Conservation (phyloP, 2,329 filamentous ascomycete species). For the Sporothrix luriei region DNA sequence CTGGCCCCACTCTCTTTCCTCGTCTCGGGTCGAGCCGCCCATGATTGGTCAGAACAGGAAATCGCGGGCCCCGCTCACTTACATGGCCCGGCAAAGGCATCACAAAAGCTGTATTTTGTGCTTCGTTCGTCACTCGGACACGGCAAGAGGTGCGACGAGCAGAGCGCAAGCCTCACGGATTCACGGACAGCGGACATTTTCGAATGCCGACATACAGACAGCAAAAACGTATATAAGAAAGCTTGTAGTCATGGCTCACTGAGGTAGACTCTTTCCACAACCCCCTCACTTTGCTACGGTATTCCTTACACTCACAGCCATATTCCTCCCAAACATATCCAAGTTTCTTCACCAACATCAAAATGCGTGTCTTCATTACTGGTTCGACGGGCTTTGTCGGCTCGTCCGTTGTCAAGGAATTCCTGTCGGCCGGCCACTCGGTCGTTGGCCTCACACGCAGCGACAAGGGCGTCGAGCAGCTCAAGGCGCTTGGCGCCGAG, state of each 20-base stretch:
- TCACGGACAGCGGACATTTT: neutral
- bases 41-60: constrained; percentile 11
- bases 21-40: constrained; percentile 38
- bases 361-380: constrained; percentile 48
- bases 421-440: constrained; percentile 45
- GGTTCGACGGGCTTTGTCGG: constrained; percentile 51
- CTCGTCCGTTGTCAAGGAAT: constrained; percentile 44
- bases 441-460: constrained; percentile 49
- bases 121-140: no score
- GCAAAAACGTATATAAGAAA: neutral
- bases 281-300: no score
- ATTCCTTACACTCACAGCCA: neutral
- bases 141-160: neutral
- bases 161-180: no score
- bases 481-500: constrained; percentile 43
- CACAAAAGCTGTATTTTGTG: neutral
- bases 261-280: neutral
- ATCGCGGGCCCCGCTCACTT: neutral
- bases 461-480: constrained; percentile 39
- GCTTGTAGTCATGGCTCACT: neutral
- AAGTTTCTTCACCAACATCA: neutral
- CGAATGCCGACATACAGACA: neutral
- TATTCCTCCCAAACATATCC: neutral
- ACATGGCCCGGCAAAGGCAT: neutral
- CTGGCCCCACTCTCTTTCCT: constrained; percentile 34